These are phyloP conservation scores for Penicillium turbatum DNA, from an alignment of 495 filamentous ascomycete genomes.

Conservation along the genomic window DNA sequence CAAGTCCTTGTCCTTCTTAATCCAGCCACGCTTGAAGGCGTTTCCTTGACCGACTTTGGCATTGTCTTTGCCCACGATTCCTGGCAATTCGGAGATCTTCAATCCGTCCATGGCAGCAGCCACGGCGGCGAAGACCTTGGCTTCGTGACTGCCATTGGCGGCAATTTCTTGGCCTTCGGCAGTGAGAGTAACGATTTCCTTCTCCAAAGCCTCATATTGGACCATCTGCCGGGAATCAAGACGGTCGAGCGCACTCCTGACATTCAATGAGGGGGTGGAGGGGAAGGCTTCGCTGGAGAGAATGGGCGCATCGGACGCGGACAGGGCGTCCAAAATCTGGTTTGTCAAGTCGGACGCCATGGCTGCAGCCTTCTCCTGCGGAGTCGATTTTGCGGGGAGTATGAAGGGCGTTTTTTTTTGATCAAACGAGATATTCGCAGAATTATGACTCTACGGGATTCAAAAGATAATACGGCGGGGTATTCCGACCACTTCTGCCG, in stretches of 20 bases:
- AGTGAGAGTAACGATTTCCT: slow-evolving; percentile 74
- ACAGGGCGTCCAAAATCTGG: slow-evolving; percentile 63
- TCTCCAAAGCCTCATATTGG: slow-evolving; percentile 73
- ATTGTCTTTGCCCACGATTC: slow-evolving; percentile 74
- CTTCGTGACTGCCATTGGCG: slow-evolving; percentile 87
- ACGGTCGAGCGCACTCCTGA: slow-evolving; percentile 86
- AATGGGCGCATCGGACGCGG: slow-evolving; percentile 58
- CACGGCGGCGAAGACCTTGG: slow-evolving; percentile 86
- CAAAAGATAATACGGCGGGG: slow-evolving; percentile 20
- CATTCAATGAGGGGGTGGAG: slow-evolving; percentile 57
- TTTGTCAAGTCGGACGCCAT: slow-evolving; percentile 62
- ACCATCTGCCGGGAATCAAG: slow-evolving; percentile 82
- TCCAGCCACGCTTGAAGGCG: slow-evolving; percentile 96
- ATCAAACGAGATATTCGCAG: slow-evolving; percentile 19
- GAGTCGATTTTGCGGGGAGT: slow-evolving; percentile 11
- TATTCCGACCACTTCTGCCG: slow-evolving; percentile 18
- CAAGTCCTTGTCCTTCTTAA: slow-evolving; percentile 76
- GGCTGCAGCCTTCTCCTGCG: slow-evolving; percentile 32
- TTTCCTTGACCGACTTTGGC: slow-evolving; percentile 91
- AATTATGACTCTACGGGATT: slow-evolving; percentile 26
- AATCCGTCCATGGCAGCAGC: slow-evolving; percentile 71
- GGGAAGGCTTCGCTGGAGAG: slow-evolving; percentile 76
- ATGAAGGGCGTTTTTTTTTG: slow-evolving; percentile 16
- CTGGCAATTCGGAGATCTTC: slow-evolving; percentile 72
- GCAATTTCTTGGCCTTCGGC: slow-evolving; percentile 73